Base-by-base conservation (phyloP, 176 grass and related monocot genomes). In the Eragrostis nindensis region DNA sequence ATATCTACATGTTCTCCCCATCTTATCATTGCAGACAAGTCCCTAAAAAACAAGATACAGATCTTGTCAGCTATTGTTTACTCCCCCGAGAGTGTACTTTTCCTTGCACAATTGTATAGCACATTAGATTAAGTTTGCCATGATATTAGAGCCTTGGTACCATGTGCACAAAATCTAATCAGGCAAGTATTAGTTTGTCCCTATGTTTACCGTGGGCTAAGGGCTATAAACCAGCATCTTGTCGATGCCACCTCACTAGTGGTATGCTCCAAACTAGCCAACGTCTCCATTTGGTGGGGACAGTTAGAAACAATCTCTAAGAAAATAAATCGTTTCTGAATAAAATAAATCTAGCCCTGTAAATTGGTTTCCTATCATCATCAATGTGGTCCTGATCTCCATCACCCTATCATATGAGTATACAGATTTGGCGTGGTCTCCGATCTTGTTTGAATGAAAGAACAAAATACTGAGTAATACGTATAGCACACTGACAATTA, bases 321-420 rank as follows among this genome's bases (percentile, higher is more conserved):
- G n/a, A n/a, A n/a, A n/a, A n/a, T n/a, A 67, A 81, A 81, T 48
- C 44, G n/a, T 60, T 8, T 11, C 3, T 60, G 10, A 60, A 60
- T 60, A 60, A 60, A 65, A 65, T 65, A n/a, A 84, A 17, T 65
- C 22, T 66, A 75, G 57, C 59, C 70, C 77, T 50, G 67, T 62
- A 68, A 71, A 82, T 78, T 71, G 83, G 83, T 73, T 90, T 69
- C 41, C 65, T 67, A 73, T 78, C 83, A 67, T 86, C 72, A 78
- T 88, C 81, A 69, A 68, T 24, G 83, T 82, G 83, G 83, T 90
- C 83, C 87, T 82, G 47, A 68, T 67, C 82, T 80, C 79, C 65
- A 55, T 80, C 82, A 76, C 14, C 77, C 72, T 81, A 72, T 82
- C 82, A 76, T 76, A n/a, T 22, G 26, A n/a, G 26, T 1, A 57